phyloP scores from a whole-genome alignment of 2,329 filamentous ascomycete species.

The Monosporascus sp. region DNA sequence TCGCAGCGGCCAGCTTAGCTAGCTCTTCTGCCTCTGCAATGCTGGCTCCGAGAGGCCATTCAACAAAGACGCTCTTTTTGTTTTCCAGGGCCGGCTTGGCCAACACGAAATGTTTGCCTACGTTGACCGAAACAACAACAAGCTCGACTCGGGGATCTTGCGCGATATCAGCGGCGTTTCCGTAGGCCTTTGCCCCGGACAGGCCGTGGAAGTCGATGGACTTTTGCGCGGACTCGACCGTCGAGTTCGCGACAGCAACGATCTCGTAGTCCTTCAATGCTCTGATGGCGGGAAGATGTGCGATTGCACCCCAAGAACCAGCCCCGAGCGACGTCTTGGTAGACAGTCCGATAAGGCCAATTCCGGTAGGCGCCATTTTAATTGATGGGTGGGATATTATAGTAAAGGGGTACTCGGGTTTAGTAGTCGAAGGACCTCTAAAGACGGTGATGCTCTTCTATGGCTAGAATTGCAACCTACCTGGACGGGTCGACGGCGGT shows the following conservation, averaged over 20 bases:
- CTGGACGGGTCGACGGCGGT: no score
- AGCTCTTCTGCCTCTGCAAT: constrained; percentile 37
- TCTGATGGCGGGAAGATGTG: constrained; percentile 32
- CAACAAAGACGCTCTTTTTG: constrained; percentile 43
- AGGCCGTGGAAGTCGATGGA: constrained; percentile 36
- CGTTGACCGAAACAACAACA: constrained; percentile 37
- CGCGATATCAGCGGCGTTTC: constrained; percentile 35
- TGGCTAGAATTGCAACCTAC: no score
- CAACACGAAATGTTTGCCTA: constrained; percentile 35
- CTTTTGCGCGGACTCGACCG: constrained; percentile 32
- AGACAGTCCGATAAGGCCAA: constrained; percentile 20
- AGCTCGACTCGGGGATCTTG: constrained; percentile 41
- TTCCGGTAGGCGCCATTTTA: constrained; percentile 20
- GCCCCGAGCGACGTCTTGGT: background rate
- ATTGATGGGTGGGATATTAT: background rate
- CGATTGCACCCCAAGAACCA: constrained; percentile 27
- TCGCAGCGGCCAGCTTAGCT: constrained; percentile 30
- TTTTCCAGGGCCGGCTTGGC: constrained; percentile 36
- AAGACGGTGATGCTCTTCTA: no score
- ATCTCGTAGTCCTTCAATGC: constrained; percentile 35
- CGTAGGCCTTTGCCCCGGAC: constrained; percentile 32
- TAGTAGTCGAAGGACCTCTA: no score
- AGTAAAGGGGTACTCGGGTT: no score
- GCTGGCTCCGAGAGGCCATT: constrained; percentile 42
- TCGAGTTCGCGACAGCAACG: constrained; percentile 44